A percentile compares a stretch with the other conserved stretches of the same genome.
Conservation (phyloP, 2,329 filamentous ascomycete species). For the Alternaria alternata region DNA sequence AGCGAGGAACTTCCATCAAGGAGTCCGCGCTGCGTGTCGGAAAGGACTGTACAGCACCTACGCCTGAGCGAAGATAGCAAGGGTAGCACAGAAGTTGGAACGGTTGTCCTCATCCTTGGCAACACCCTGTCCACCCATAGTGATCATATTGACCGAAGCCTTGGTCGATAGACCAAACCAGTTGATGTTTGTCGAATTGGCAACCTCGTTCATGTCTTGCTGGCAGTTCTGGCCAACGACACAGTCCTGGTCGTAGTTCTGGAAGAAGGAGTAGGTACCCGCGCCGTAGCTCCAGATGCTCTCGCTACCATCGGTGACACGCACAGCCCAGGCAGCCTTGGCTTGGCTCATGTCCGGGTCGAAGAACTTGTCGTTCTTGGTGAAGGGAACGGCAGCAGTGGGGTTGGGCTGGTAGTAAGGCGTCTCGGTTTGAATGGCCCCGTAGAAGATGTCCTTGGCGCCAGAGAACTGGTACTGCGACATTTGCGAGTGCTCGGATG, state of each 20-base stretch:
- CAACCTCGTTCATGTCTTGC: slow-evolving; percentile 58
- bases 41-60: slow-evolving; percentile 9
- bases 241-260: slow-evolving; percentile 63
- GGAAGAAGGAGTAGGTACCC: slow-evolving; percentile 67
- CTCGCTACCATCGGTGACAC: slow-evolving; percentile 48
- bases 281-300: slow-evolving; percentile 57
- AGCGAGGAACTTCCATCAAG: slow-evolving; percentile 18
- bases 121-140: slow-evolving; percentile 46
- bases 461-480: slow-evolving; percentile 74
- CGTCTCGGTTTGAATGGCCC: slow-evolving; percentile 73
- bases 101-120: slow-evolving; percentile 56
- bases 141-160: slow-evolving; percentile 60
- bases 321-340: slow-evolving; percentile 58
- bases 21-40: not conserved
- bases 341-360: slow-evolving; percentile 54
- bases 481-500: slow-evolving; percentile 71
- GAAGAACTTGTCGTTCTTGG: slow-evolving; percentile 52
- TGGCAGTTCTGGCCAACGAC: slow-evolving; percentile 60
- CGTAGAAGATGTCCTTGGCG: slow-evolving; percentile 69
- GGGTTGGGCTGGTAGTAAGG: slow-evolving; percentile 76
- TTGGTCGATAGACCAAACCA: slow-evolving; percentile 60
- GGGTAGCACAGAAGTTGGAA: slow-evolving; percentile 59
- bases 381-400: slow-evolving; percentile 66
- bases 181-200: slow-evolving; percentile 54
- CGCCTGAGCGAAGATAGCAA: slow-evolving; percentile 50